Evolutionary conservation across 2,329 filamentous ascomycete species (phyloP).

Genomic region (Diaporthe helianthi): DNA sequence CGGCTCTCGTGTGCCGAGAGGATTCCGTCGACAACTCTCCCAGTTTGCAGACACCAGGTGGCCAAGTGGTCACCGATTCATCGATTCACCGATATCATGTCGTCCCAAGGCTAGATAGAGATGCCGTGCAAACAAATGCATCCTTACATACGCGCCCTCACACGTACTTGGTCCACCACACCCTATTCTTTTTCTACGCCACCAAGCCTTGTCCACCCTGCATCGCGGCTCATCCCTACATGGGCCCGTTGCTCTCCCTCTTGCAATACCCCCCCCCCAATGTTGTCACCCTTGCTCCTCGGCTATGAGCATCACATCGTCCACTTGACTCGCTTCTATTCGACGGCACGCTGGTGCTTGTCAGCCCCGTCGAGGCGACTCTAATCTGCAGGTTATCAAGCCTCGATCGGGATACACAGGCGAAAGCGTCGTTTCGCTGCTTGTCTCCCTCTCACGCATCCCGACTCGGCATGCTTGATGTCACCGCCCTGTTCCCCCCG

Average conservation of each 20-base stretch:
- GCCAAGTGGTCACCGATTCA: conserved; percentile 30
- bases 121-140: conserved; percentile 27
- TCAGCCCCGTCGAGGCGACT: conserved; percentile 29
- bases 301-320: conserved; percentile 14
- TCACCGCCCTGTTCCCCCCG: conserved; percentile 25
- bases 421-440: background rate
- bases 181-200: background rate
- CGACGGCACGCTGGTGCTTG: conserved; percentile 10
- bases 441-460: background rate
- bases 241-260: conserved; percentile 10
- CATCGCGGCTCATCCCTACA: conserved; percentile 26
- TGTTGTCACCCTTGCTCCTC: conserved; percentile 21
- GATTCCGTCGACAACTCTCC: conserved; percentile 2
- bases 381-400: conserved; percentile 28
- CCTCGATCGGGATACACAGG: conserved; percentile 19
- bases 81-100: background rate
- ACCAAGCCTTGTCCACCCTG: conserved; percentile 11
- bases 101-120: conserved; percentile 9
- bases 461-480: conserved; percentile 14
- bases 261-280: conserved; percentile 10
- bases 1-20: conserved; percentile 5
- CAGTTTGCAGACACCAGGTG: conserved; percentile 24
- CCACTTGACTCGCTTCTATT: conserved; percentile 21
- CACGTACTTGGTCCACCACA: background rate
- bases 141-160: background rate